These are phyloP conservation scores for Schrenkiella parvula DNA, from an alignment of 345 rosid species.

Conservation along the genomic window DNA sequence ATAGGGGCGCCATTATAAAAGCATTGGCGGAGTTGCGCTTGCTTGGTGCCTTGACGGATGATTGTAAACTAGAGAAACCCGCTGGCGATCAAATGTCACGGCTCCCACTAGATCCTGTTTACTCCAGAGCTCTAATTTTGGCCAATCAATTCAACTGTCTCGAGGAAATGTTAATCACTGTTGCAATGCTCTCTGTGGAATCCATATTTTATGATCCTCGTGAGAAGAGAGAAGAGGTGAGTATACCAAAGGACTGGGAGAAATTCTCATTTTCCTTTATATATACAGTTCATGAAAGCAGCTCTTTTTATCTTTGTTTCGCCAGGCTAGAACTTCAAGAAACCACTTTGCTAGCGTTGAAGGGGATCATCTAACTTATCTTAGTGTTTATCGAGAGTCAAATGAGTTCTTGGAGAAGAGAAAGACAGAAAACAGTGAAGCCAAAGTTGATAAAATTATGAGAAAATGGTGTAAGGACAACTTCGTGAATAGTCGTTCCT, in stretches of 20 bases:
- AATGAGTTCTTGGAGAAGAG: constrained; percentile 64
- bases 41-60: constrained; percentile 90
- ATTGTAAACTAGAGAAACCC: constrained; percentile 75
- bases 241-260: background rate
- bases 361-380: constrained; percentile 84
- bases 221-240: constrained; percentile 78
- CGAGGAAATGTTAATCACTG: constrained; percentile 91
- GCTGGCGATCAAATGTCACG: constrained; percentile 88
- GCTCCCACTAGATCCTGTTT: constrained; percentile 84
- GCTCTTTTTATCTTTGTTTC: constrained; percentile 6
- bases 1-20: constrained; percentile 71
- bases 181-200: constrained; percentile 87
- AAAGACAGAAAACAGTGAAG: constrained; percentile 37
- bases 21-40: constrained; percentile 73
- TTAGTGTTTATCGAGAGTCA: constrained; percentile 73
- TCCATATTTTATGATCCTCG: constrained; percentile 79
- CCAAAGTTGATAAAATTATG: constrained; percentile 51
- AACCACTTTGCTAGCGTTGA: constrained; percentile 82
- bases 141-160: constrained; percentile 83
- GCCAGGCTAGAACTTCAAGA: constrained; percentile 67
- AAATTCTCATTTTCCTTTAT: background rate
- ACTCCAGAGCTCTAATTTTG: constrained; percentile 78
- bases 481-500: constrained; percentile 66
- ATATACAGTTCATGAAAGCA: constrained; percentile 1
- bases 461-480: constrained; percentile 92